These are phyloP conservation scores for Phytophthora colocasiae DNA, from an alignment of 352 stramenopile genomes.

Conservation along the genomic window DNA sequence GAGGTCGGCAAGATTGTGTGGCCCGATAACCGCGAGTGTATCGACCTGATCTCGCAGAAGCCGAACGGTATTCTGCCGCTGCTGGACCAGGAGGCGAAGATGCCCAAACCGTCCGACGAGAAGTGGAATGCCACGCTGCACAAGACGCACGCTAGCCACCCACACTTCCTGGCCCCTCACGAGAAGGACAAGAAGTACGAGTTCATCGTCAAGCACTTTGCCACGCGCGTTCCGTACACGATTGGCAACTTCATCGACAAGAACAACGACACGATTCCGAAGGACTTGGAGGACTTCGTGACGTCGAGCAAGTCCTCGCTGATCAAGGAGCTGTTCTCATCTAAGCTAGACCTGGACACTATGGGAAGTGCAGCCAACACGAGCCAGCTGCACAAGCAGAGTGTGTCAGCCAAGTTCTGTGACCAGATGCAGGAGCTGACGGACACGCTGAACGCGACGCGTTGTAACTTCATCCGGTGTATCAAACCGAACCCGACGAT, in stretches of 20 bases:
- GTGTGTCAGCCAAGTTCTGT: conserved; percentile 86
- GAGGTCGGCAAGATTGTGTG: conserved; percentile 85
- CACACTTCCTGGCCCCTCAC: conserved; percentile 80
- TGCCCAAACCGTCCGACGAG: conserved; percentile 81
- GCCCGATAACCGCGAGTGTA: conserved; percentile 88
- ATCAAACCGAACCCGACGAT: conserved; percentile 93
- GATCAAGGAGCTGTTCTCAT: conserved; percentile 86
- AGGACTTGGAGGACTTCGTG: conserved; percentile 92
- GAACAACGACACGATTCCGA: conserved; percentile 96
- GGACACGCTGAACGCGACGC: conserved; percentile 85
- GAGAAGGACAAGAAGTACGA: conserved; percentile 92
- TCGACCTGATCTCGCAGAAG: conserved; percentile 84
- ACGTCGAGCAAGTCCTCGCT: conserved; percentile 78
- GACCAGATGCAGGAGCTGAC: conserved; percentile 89
- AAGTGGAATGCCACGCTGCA: conserved; percentile 89
- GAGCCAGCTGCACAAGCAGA: conserved; percentile 60
- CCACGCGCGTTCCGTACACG: conserved; percentile 94
- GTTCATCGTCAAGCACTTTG: conserved; percentile 98
- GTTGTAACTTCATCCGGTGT: conserved; percentile 91
- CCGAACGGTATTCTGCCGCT: conserved; percentile 83
- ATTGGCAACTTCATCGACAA: conserved; percentile 97
- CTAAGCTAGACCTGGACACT: conserved; percentile 59
- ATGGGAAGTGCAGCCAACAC: conserved; percentile 50
- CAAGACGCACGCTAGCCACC: conserved; percentile 75
- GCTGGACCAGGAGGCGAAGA: conserved; percentile 83